These are phyloP conservation scores for Xanthoconium separans DNA, from an alignment of 1,284 basidiomycete genomes.

Conservation along the genomic window DNA sequence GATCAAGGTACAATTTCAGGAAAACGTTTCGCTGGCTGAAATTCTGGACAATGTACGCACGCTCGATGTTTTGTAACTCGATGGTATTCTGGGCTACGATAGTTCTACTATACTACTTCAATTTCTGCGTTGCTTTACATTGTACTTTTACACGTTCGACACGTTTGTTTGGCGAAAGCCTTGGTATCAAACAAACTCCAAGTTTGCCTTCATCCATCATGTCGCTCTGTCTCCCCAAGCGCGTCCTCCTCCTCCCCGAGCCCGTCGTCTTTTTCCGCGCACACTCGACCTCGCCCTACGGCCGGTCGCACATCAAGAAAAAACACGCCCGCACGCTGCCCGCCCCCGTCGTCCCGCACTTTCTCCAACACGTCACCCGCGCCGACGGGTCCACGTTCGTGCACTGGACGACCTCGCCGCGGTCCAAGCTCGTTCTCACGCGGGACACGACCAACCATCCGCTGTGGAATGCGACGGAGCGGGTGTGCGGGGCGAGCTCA, in stretches of 20 bases:
- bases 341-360: conserved; percentile 79
- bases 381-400: conserved; percentile 86
- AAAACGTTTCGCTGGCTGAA: no score
- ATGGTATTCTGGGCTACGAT: no score
- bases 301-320: conserved; percentile 71
- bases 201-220: background rate
- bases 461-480: conserved; percentile 33
- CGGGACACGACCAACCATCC: conserved; percentile 7
- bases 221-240: conserved; percentile 9
- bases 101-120: no score
- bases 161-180: conserved; percentile 22
- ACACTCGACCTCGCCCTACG: conserved; percentile 5
- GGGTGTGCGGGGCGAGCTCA: conserved; percentile 54
- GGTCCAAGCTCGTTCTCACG: conserved; percentile 42
- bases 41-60: no score
- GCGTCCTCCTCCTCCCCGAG: conserved; percentile 6
- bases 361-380: conserved; percentile 78
- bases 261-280: background rate
- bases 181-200: conserved; percentile 19
- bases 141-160: no score
- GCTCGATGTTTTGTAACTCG: no score
- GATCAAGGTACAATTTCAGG: no score
- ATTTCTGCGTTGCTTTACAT: no score
- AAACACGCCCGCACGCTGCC: conserved; percentile 65
- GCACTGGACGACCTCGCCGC: conserved; percentile 84